These are phyloP conservation scores for Aspergillus pseudoterreus DNA, from an alignment of 2,329 filamentous ascomycete species.

Conservation along the genomic window DNA sequence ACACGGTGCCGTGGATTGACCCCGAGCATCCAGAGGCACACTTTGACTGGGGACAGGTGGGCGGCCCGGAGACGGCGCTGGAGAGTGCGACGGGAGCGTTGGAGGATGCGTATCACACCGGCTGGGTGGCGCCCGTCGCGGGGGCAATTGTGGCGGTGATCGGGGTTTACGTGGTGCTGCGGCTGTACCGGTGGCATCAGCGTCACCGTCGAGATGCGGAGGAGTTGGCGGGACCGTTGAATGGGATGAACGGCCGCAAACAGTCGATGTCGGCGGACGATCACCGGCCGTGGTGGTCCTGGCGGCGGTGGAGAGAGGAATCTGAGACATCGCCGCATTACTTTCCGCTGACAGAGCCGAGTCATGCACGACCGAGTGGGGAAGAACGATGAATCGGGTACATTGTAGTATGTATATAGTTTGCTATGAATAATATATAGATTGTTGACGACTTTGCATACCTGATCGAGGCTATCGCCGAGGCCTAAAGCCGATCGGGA, in stretches of 20 bases:
- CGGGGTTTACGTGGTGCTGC: slow-evolving; percentile 9
- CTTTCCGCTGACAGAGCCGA: slow-evolving; percentile 24
- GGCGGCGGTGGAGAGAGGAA: slow-evolving; percentile 23
- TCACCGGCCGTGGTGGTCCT: slow-evolving; percentile 29
- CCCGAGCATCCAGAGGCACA: slow-evolving; percentile 21
- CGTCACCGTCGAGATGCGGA: slow-evolving; percentile 1
- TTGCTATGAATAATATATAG: neutral
- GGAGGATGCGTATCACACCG: slow-evolving; percentile 2
- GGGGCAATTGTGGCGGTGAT: slow-evolving; percentile 7
- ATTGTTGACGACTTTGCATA: neutral
- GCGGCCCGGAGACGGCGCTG: neutral
- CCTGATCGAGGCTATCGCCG: no score
- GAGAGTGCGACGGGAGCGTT: neutral
- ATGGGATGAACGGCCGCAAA: slow-evolving; percentile 18
- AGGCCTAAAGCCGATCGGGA: neutral
- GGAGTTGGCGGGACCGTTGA: slow-evolving; percentile 13
- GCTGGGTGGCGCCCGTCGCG: slow-evolving; percentile 13
- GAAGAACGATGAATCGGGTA: neutral
- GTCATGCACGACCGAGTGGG: neutral
- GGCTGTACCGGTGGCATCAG: slow-evolving; percentile 10
- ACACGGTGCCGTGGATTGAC: slow-evolving; percentile 32
- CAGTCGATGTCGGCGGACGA: neutral
- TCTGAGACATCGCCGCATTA: slow-evolving; percentile 17
- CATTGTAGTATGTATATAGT: slow-evolving; percentile 7
- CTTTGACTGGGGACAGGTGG: slow-evolving; percentile 12